Base-by-base conservation (phyloP, 2,329 filamentous ascomycete genomes). In the Neopestalotiopsis clavispora region DNA sequence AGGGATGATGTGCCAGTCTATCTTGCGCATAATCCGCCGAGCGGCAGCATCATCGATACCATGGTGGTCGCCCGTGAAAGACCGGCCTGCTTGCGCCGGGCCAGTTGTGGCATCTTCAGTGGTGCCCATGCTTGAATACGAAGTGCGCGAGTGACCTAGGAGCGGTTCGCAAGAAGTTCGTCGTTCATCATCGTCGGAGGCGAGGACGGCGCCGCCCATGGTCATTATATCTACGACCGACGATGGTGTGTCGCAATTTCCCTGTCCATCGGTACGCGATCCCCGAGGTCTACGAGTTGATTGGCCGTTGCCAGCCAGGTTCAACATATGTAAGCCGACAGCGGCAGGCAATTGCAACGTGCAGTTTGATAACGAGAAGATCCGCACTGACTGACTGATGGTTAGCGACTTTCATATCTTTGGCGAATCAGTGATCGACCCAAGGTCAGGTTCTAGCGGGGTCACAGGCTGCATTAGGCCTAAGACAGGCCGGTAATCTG, bases 21-120 rank as follows among this genome's bases (percentile, higher is more conserved):
- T 75, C 63, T 74, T 75, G 68, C 70, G 69, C 63, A 75, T 58
- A 66, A 75, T 71, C 67, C 71, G 73, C 49, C 65, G 60, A 45
- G 68, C 68, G 4, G 57, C 58, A 12, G 68, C 61, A 58, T 64
- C 65, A 10, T 69, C 66, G 40, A 67, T 64, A 14, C 23, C 60
- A 32, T 40, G 56, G 20, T 28, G 28, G n/a, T 6, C 34, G 6
- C 52, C 23, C 9, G 49, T 45, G 17, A 14, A 12, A 4, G 38
- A 23, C 5, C n/a, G 45, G 52, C 14, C 30, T 4, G 32, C 28
- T 5, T 23, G 64, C 6, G 23, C 56, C 13, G 65, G 14, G 38
- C 20, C 58, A 17, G 32, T 6, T 12, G 20, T 20, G 23, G 30
- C 40, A 13, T 67, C 52, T 34, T 67, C 66, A 17, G 66, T 28